Base-by-base conservation (phyloP, 805 yeast species). In the Nakazawaea ishiwadae region DNA sequence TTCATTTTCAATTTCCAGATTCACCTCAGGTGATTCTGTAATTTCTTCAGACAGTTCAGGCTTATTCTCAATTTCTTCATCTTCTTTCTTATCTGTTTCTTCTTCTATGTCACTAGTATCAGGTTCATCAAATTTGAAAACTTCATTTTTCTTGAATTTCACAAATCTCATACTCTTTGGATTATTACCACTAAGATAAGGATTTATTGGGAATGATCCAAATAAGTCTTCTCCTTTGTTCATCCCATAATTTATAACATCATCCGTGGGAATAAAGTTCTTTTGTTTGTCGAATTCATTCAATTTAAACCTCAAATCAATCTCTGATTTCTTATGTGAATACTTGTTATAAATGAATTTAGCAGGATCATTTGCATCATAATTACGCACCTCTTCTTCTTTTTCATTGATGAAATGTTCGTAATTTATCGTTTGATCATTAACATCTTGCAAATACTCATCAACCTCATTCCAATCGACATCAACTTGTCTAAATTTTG, bases 401-500 rank as follows among this genome's bases (percentile, higher is more conserved):
- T 34, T 38, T 42, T 44, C 44, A 28, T 38, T 39, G 33, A 37
- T 34, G 16, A 35, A 49, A 18, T 42, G 47, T 12, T 40, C 47
- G 16, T 38, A 41, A 23, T 39, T 37, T 20, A 41, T 33, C 3
- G 39, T 39, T 9, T 51, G 54, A 18, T 50, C 59, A 28, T 48
- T 54, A 46, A 50, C 35, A 29, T 53, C 53, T 42, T 50, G 51
- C 20, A 59, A 40, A 37, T 57, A 65, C 40, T 64, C 68, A 49
- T 80, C 85, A 31, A 71, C 81, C 35, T 81, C 89, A 34, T 77
- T 67, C 90, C 90, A 83, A 57, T 82, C 85, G 7, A 80, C 83
- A 11, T 63, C 58, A 42, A 82, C 73, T 45, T 72, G 60, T 36
- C 76, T 64, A 41, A 64, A 56, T 33, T 50, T 59, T 27, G 68